Evolutionary conservation across 306 rosid genomes (phyloP).

Genomic region (Pterocarpus macrocarpus): DNA sequence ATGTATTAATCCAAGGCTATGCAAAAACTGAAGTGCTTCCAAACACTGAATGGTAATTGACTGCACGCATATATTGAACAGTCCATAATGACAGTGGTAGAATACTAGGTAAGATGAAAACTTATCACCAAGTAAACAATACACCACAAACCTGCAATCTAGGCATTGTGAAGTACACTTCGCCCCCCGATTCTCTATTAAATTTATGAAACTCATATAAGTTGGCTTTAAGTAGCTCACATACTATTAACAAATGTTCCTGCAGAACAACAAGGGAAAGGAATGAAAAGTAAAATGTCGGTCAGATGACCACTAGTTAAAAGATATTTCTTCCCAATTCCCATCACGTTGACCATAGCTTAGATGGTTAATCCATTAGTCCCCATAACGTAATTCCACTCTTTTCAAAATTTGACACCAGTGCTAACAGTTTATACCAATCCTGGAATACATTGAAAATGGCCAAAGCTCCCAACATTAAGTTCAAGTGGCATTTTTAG

Average conservation of each 20-base stretch:
- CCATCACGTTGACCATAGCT: constrained; percentile 19
- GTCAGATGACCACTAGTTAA: constrained; percentile 16
- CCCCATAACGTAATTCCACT: constrained; percentile 24
- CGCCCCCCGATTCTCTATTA: constrained; percentile 98
- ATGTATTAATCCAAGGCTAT: constrained; percentile 93
- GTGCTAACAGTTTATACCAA: constrained; percentile 44
- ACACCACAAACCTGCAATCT: constrained; percentile 87
- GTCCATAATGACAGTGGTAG: constrained; percentile 39
- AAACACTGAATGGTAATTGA: constrained; percentile 98
- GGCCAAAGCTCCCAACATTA: constrained; percentile 22
- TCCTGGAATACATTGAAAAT: constrained; percentile 29
- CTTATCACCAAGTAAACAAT: constrained; percentile 32
- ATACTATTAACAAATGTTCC: constrained; percentile 97
- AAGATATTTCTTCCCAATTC: constrained; percentile 19
- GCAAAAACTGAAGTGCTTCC: constrained; percentile 92
- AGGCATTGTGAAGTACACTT: constrained; percentile 99
- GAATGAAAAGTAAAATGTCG: neutral
- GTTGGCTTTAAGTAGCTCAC: constrained; percentile 99
- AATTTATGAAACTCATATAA: constrained; percentile 95
- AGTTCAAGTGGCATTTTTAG: constrained; percentile 5
- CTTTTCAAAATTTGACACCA: constrained; percentile 13
- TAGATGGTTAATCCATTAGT: neutral
- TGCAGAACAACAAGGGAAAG: constrained; percentile 50
- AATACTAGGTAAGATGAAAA: constrained; percentile 33
- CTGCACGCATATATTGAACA: constrained; percentile 60